phyloP scores from a whole-genome alignment of 768 basidiomycete species.

The Mycena leptocephala region DNA sequence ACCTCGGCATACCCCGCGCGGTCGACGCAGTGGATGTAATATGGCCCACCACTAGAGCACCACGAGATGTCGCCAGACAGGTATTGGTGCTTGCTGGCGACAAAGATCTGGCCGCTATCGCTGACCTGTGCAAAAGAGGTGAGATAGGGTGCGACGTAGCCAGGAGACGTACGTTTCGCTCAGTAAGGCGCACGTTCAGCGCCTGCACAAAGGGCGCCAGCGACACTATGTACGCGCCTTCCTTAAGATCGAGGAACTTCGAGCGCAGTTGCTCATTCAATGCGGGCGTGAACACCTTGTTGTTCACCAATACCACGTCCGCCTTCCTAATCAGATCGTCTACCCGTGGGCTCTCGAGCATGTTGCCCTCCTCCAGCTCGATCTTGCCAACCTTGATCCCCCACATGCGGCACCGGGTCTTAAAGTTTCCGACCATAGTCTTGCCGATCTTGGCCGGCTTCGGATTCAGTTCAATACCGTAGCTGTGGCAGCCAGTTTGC shows the following conservation, averaged over 20 bases:
- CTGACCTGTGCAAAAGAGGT: slow-evolving; percentile 62
- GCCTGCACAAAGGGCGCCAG: slow-evolving; percentile 90
- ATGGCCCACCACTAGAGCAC: slow-evolving; percentile 79
- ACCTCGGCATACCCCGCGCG: too few relatives aligned
- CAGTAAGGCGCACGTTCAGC: slow-evolving; percentile 85
- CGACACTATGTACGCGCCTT: slow-evolving; percentile 93
- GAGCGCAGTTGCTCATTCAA: slow-evolving; percentile 90
- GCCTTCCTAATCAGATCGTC: slow-evolving; percentile 82
- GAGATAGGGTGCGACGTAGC: not conserved
- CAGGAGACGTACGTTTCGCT: slow-evolving; percentile 80
- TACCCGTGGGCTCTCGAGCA: slow-evolving; percentile 79
- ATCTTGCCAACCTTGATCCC: slow-evolving; percentile 83
- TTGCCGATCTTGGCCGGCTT: slow-evolving; percentile 85
- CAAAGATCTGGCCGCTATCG: slow-evolving; percentile 89
- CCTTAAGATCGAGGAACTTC: slow-evolving; percentile 95
- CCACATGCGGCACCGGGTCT: slow-evolving; percentile 91
- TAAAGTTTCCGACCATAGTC: slow-evolving; percentile 82
- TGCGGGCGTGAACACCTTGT: slow-evolving; percentile 88
- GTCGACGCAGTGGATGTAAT: slow-evolving; percentile 85
- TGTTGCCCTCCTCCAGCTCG: slow-evolving; percentile 89
- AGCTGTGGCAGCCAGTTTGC: slow-evolving; percentile 84
- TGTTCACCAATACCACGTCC: slow-evolving; percentile 93
- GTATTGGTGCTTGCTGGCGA: slow-evolving; percentile 76
- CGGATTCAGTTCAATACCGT: slow-evolving; percentile 85
- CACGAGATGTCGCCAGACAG: slow-evolving; percentile 86